Base-by-base conservation (phyloP, 1,139 yeast species). In the Pneumocystis wakefieldiae region DNA sequence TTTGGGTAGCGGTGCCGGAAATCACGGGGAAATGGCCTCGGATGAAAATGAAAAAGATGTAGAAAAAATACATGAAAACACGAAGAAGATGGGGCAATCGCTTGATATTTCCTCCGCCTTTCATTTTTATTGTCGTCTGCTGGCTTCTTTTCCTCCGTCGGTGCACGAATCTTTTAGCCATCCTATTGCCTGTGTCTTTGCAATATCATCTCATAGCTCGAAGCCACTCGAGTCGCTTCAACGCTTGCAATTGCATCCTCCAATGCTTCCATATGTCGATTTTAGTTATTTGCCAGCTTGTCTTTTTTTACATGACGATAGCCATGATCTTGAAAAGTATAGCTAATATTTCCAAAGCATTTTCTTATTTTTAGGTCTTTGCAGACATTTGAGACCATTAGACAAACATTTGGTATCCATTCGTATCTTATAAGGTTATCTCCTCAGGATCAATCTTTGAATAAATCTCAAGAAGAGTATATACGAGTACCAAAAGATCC, bases 121-220 rank as follows among this genome's bases (percentile, higher is more conserved):
- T 48, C 8, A 48, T 48, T 15, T 84, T 68, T 79, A 87, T 67
- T 79, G 85, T 60, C 80, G 83, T 67, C 72, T 87, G 36, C 77
- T 87, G 32, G 79, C 91, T 0, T 79, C 86, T 15, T 80, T 82
- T 48, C 80, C 80, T 32, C 76, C 87, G 5, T 83, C 89, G 1
- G 86, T 95, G 0, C 90, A 88, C 72, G 97, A 92, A 72, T 85
- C 92, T 2, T 86, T 91, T 72, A 86, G 88, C 69, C 97, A 92
- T 72, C 97, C 98, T 0, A 81, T 90, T 1, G 81, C 90, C 1
- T 88, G 91, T 62, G 74, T 91, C 19, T 79, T 90, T 63, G 85
- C 86, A 4, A 77, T 91, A 2, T 79, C 86, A 62, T 73, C 78
- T 36, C 68, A 70, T 37, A 73, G 72, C 60, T 69, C 71, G 35